Base-by-base conservation (phyloP, 169 alveolate species). In the Cryptosporidium parvum region DNA sequence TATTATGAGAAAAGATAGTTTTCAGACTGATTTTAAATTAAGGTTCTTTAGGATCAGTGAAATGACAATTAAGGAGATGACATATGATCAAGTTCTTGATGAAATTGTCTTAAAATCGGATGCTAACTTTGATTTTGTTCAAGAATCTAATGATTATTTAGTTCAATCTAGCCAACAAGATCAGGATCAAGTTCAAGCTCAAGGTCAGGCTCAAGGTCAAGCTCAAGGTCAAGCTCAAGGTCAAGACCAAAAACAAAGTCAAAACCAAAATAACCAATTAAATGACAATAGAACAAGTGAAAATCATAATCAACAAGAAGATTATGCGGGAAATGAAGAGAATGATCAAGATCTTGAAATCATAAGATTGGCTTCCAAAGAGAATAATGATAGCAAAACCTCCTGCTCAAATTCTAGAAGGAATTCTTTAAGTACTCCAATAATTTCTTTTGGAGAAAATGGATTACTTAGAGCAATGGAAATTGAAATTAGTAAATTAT, bases 41-140 rank as follows among this genome's bases (percentile, higher is more conserved):
- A 73, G 86, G 23, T 73, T 73, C 14, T 73, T 73, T 37, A 53
- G 44, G 37, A 73, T 73, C 21, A 29, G 68, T 16, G 53, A 73
- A 39, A 56, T 56, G 71, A 56, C 45, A 56, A 18, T 73, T 16
- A 59, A 37, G 69, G 86, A 73, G 52, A 12, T 73, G n/a, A 33
- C 44, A 16, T 59, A 58, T 35, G 35, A n/a, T 26, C 67, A 56
- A 21, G 21, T 48, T 48, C 7, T 56, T 53, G 70, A 73, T 14
- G 70, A 56, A 0, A 70, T 44, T 26, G 16, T 70, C 7, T 45
- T 0, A 2, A 45, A 42, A 29, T 70, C 85, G 1, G 62, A 5
- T 18, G 21, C n/a, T 0, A 44, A 44, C 2, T 69, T 69, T 69
- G 84, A 69, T 1, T 56, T 7, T 23, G 10, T 56, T 23, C 35